A percentile compares a stretch with the other conserved stretches of the same genome.
phyloP scores from a whole-genome alignment of 2,329 filamentous ascomycete species.

The Chaetomiaceae sp. region DNA sequence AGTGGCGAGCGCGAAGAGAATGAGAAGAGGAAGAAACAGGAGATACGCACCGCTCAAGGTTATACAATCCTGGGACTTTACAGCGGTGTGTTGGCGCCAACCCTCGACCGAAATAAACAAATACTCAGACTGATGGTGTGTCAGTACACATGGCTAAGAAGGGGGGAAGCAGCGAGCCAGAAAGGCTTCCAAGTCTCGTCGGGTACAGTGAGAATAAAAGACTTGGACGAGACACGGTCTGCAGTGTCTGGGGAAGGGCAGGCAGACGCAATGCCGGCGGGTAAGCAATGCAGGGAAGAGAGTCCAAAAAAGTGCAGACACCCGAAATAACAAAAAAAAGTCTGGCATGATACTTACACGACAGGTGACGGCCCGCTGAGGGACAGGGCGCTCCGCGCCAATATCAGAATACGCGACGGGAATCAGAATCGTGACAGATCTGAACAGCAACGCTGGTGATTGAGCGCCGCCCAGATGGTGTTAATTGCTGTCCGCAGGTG shows the following conservation, averaged over 20 bases:
- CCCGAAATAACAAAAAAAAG: neutral
- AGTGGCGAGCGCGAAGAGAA: no score
- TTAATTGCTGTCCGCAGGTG: slow-evolving; percentile 40
- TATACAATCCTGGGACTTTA: no score
- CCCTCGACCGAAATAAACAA: no score
- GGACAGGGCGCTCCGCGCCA: slow-evolving; percentile 7
- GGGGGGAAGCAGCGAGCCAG: neutral
- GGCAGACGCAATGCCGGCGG: slow-evolving; percentile 17
- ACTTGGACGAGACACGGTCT: slow-evolving; percentile 4
- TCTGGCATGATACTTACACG: slow-evolving; percentile 22
- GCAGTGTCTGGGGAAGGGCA: slow-evolving; percentile 15
- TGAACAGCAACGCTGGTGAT: slow-evolving; percentile 27
- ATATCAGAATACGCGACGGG: slow-evolving; percentile 7
- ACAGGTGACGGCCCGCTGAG: slow-evolving; percentile 8
- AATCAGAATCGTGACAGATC: slow-evolving; percentile 14
- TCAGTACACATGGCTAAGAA: slow-evolving; percentile 1
- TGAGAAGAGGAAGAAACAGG: no score
- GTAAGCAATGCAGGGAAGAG: slow-evolving; percentile 16
- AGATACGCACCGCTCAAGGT: no score
- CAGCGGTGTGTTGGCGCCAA: no score
- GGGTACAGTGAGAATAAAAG: slow-evolving; percentile 8
- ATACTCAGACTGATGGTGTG: slow-evolving; percentile 4
- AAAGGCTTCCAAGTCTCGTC: neutral
- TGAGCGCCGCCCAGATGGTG: slow-evolving; percentile 28
- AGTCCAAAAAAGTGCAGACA: slow-evolving; percentile 13